Conservation (phyloP, 2,329 filamentous ascomycete genomes). For the Penicillium sp. region DNA sequence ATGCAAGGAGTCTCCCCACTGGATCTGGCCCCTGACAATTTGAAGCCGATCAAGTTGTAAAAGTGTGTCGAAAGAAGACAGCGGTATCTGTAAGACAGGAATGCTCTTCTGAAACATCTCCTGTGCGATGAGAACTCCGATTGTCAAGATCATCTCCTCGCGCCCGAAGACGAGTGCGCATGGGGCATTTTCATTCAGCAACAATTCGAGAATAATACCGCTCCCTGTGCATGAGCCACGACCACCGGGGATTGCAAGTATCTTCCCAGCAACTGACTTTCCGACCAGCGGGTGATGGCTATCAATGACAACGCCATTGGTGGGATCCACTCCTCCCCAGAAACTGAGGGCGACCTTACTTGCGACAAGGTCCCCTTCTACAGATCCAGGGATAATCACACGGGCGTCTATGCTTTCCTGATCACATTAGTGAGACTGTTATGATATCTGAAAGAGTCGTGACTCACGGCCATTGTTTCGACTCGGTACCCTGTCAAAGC, state of each 20-base stretch:
- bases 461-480: not conserved
- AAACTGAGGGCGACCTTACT: conserved; percentile 40
- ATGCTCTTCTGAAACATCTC: conserved; percentile 41
- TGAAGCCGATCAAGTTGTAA: not conserved
- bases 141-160: conserved; percentile 44
- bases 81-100: conserved; percentile 36
- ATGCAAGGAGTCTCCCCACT: not conserved
- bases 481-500: not conserved
- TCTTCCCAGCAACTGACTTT: conserved; percentile 24
- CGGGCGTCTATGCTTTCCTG: not conserved
- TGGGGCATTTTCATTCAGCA: conserved; percentile 41
- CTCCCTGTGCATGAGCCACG: conserved; percentile 49
- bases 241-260: conserved; percentile 46
- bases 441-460: not conserved
- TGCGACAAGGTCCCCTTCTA: conserved; percentile 28
- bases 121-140: conserved; percentile 45
- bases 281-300: conserved; percentile 43
- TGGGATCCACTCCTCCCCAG: conserved; percentile 44
- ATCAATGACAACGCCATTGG: conserved; percentile 44
- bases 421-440: not conserved
- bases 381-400: not conserved
- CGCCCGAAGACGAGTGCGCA: conserved; percentile 42
- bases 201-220: conserved; percentile 43
- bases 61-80: conserved; percentile 15
- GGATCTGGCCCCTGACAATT: conserved; percentile 3